Conservation (phyloP, 495 filamentous ascomycete species). For the Penicillium paradoxum region DNA sequence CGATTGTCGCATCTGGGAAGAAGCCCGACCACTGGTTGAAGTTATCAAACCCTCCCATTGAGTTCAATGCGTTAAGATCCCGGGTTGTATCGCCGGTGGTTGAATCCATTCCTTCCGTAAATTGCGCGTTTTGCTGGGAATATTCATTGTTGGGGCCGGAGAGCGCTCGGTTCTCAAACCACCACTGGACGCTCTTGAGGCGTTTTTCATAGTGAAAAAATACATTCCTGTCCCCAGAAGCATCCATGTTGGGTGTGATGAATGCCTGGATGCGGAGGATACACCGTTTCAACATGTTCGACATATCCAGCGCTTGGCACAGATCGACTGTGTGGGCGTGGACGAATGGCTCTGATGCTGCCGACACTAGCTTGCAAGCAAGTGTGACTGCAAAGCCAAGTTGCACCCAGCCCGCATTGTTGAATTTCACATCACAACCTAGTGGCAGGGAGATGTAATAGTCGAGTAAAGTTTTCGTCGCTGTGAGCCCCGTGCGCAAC, state of each 20-base stretch:
- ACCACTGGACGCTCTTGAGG: slow-evolving; percentile 6
- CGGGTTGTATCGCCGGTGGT: background rate
- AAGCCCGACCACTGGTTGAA: background rate
- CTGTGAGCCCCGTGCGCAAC: background rate
- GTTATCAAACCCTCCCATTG: background rate
- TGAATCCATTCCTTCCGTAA: background rate
- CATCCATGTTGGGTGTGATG: slow-evolving; percentile 4
- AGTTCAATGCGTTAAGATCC: background rate
- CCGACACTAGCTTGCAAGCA: slow-evolving; percentile 1
- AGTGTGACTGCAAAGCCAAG: slow-evolving; percentile 5
- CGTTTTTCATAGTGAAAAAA: slow-evolving; percentile 8
- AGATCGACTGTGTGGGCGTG: background rate
- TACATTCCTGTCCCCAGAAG: slow-evolving; percentile 1
- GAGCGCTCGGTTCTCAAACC: slow-evolving; percentile 1
- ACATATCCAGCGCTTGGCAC: slow-evolving; percentile 1
- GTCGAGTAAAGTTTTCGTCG: background rate
- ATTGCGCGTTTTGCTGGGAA: background rate
- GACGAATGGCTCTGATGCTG: background rate
- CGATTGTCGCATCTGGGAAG: background rate
- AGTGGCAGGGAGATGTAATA: background rate
- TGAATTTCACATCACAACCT: background rate
- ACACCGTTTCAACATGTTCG: background rate
- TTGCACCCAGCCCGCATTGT: slow-evolving; percentile 4
- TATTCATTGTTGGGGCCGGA: background rate
- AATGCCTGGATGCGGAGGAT: slow-evolving; percentile 5